Conservation (phyloP, 345 rosid species). For the Ailanthus altissimus region DNA sequence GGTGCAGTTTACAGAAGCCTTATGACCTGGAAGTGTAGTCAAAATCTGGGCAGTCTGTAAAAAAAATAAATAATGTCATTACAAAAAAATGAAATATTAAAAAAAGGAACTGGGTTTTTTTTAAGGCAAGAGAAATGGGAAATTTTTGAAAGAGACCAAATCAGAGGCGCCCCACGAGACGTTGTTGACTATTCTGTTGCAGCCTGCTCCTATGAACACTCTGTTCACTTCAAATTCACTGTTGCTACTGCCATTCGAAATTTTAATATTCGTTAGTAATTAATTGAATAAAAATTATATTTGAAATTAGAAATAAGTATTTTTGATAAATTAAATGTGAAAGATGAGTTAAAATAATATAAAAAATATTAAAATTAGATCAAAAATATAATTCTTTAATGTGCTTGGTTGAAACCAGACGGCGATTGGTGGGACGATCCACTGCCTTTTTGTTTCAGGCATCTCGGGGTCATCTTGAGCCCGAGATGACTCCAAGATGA, state of each 20-base stretch:
- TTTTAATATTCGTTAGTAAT: too few relatives aligned
- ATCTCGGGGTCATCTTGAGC: too few relatives aligned
- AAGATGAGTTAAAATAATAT: too few relatives aligned
- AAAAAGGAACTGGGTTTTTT: not conserved
- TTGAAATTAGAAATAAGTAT: too few relatives aligned
- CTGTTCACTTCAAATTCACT: constrained; percentile 52
- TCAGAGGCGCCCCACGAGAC: constrained; percentile 88
- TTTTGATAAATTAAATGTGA: too few relatives aligned
- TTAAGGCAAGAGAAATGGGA: not conserved
- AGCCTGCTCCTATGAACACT: constrained; percentile 85
- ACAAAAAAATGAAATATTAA: not conserved
- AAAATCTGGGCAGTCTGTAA: constrained; percentile 73
- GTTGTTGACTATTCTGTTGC: constrained; percentile 87
- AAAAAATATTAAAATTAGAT: too few relatives aligned
- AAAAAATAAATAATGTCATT: constrained; percentile 11
- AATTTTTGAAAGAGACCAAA: constrained; percentile 53
- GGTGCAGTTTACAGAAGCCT: constrained; percentile 81
- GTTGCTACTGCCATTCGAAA: constrained; percentile 10
- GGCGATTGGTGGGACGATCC: too few relatives aligned
- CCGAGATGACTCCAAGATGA: too few relatives aligned
- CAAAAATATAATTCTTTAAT: too few relatives aligned
- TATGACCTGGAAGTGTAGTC: constrained; percentile 87
- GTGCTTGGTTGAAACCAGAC: too few relatives aligned
- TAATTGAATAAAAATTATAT: too few relatives aligned
- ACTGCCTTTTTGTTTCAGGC: too few relatives aligned